Evolutionary conservation across 106 monocot species (phyloP).

Genomic region (Dendrobium huoshanense): DNA sequence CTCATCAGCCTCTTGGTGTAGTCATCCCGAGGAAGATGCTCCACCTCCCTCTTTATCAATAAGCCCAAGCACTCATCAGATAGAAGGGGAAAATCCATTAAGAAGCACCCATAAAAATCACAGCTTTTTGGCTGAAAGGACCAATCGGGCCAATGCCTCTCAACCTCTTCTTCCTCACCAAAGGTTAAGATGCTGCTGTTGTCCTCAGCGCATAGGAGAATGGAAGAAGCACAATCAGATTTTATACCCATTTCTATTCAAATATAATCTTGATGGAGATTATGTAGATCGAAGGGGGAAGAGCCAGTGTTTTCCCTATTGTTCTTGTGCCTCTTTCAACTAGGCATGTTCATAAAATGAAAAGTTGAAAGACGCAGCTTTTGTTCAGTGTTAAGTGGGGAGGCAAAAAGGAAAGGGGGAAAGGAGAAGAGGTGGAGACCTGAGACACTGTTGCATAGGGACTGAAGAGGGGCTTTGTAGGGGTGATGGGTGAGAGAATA

Average conservation of each 20-base stretch:
- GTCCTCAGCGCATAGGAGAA: slow-evolving; percentile 44
- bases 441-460: background rate
- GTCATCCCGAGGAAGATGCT: slow-evolving; percentile 64
- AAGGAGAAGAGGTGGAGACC: no score
- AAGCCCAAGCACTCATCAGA: slow-evolving; percentile 61
- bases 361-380: background rate
- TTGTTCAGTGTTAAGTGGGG: background rate
- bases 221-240: slow-evolving; percentile 41
- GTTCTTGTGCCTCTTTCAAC: slow-evolving; percentile 10
- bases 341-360: background rate
- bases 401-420: background rate
- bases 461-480: background rate
- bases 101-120: slow-evolving; percentile 18
- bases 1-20: slow-evolving; percentile 47
- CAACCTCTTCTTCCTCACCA: slow-evolving; percentile 18
- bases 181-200: slow-evolving; percentile 27
- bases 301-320: background rate
- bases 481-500: background rate
- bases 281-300: background rate
- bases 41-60: slow-evolving; percentile 42
- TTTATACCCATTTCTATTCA: slow-evolving; percentile 24
- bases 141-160: slow-evolving; percentile 7
- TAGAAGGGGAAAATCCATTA: slow-evolving; percentile 48
- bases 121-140: slow-evolving; percentile 9
- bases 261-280: background rate